These are phyloP conservation scores for Talaromyces amestolkiae DNA, from an alignment of 2,329 filamentous ascomycete species.

Conservation along the genomic window DNA sequence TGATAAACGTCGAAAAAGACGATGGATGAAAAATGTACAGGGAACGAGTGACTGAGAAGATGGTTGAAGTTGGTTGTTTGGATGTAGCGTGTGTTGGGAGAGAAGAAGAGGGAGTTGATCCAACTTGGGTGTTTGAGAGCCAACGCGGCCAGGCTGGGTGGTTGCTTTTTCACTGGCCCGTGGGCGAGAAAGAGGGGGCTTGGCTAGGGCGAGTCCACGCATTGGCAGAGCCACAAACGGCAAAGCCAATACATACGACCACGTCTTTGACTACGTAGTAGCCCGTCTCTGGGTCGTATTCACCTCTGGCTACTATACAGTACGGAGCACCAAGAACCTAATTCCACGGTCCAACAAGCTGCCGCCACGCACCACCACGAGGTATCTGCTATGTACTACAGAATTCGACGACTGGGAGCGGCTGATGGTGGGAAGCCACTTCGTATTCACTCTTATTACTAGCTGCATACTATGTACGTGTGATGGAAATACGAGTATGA, in stretches of 20 bases:
- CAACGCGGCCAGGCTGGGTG: background rate
- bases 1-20: background rate
- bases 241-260: background rate
- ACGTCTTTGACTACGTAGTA: background rate
- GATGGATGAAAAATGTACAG: slow-evolving; percentile 1
- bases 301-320: no score
- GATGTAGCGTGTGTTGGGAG: background rate
- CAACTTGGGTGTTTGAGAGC: background rate
- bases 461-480: background rate
- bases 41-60: slow-evolving; percentile 7
- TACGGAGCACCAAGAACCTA: background rate
- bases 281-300: background rate
- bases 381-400: background rate
- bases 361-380: background rate
- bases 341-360: background rate
- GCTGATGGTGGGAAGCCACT: background rate
- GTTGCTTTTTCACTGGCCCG: background rate
- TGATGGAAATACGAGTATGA: background rate
- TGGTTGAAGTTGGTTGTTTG: background rate
- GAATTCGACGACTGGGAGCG: background rate
- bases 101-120: background rate
- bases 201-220: background rate
- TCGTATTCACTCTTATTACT: background rate
- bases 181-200: slow-evolving; percentile 1
- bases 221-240: background rate